These are phyloP conservation scores for Fusarium abutilonis DNA, from an alignment of 2,329 filamentous ascomycete species.

Conservation along the genomic window DNA sequence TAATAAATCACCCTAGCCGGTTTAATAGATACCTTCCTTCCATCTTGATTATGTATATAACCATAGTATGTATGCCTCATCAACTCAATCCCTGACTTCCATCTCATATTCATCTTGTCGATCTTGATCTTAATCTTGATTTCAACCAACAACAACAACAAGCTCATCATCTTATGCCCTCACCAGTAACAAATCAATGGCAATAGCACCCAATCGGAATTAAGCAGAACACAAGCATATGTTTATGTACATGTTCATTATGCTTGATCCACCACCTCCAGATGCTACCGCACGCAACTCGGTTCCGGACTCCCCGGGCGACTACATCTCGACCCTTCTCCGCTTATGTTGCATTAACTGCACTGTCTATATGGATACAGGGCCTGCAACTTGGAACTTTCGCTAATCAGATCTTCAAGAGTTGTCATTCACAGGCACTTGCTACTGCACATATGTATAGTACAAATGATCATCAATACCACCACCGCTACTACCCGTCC, in stretches of 20 bases:
- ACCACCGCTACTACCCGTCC: slow-evolving; percentile 23
- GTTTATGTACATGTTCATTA: neutral
- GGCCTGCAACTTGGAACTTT: slow-evolving; percentile 13
- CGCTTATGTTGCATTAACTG: neutral
- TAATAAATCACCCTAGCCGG: too few species aligned
- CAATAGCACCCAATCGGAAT: neutral
- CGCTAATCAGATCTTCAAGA: slow-evolving; percentile 30
- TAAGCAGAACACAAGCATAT: neutral
- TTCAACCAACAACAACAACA: neutral
- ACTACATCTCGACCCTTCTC: slow-evolving; percentile 3
- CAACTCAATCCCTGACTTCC: too few species aligned
- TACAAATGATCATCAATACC: slow-evolving; percentile 2
- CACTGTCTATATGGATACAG: neutral
- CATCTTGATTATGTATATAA: too few species aligned
- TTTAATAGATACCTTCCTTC: neutral
- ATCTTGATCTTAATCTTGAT: neutral
- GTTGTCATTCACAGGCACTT: neutral
- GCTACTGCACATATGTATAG: too few species aligned
- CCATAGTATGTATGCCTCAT: too few species aligned
- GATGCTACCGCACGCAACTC: neutral
- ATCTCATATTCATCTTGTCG: neutral
- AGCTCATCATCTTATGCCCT: neutral
- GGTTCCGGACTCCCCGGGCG: neutral
- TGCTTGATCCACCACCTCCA: neutral
- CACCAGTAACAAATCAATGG: neutral